A percentile compares a stretch with the other conserved stretches of the same genome.
phyloP scores from a whole-genome alignment of 306 rosid genomes.

The Vicia sativa region DNA sequence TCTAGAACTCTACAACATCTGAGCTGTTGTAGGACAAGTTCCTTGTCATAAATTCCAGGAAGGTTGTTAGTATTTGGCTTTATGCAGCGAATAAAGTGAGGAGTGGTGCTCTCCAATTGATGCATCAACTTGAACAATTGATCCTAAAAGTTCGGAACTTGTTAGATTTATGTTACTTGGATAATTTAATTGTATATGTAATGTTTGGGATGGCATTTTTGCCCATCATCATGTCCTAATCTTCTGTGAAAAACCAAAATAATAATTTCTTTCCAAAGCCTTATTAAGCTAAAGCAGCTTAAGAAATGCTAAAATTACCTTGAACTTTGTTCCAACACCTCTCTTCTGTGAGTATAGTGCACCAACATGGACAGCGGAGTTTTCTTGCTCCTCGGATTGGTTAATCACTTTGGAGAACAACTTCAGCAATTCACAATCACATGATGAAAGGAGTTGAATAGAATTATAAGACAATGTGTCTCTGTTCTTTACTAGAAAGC shows the following conservation, averaged over 20 bases:
- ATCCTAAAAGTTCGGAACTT: constrained; percentile 50
- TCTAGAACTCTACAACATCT: constrained; percentile 68
- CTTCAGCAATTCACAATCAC: constrained; percentile 59
- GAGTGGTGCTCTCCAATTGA: constrained; percentile 73
- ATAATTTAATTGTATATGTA: constrained; percentile 12
- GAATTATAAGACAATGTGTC: constrained; percentile 58
- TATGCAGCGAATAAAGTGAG: constrained; percentile 90
- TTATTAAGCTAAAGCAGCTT: constrained; percentile 27
- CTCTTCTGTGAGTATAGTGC: constrained; percentile 45
- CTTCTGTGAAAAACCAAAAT: constrained; percentile 16
- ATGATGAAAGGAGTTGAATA: constrained; percentile 70
- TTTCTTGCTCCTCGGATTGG: constrained; percentile 50
- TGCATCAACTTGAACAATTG: constrained; percentile 75
- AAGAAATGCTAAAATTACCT: constrained; percentile 58
- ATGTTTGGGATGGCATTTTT: constrained; percentile 23
- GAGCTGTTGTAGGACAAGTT: constrained; percentile 78
- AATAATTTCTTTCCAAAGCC: constrained; percentile 27
- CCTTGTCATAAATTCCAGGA: constrained; percentile 68
- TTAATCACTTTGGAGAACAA: constrained; percentile 59
- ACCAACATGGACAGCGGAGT: constrained; percentile 42
- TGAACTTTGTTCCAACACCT: constrained; percentile 61
- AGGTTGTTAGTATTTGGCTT: constrained; percentile 77
- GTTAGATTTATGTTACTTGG: constrained; percentile 35
- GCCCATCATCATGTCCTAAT: constrained; percentile 31
- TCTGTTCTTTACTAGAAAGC: constrained; percentile 82